Percentiles rank a stretch among this genome's conserved stretches.
phyloP scores from a whole-genome alignment of 2,329 filamentous ascomycete genomes.

The Nigrospora sphaerica region DNA sequence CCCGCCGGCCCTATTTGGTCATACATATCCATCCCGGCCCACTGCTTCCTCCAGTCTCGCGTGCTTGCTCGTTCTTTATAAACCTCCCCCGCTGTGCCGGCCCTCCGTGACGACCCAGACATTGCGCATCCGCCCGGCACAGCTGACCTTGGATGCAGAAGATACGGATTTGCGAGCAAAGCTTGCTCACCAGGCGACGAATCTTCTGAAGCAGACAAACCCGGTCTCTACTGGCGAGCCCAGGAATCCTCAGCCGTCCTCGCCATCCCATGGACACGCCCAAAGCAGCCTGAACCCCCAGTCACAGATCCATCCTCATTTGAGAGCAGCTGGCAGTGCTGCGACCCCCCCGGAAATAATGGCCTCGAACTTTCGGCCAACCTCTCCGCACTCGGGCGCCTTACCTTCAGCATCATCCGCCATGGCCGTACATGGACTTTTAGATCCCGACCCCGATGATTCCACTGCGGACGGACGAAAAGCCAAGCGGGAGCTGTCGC shows the following conservation, averaged over 20 bases:
- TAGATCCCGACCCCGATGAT: slow-evolving; percentile 24
- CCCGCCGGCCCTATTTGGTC: slow-evolving; percentile 3
- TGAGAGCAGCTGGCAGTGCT: slow-evolving; percentile 14
- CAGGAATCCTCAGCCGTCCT: slow-evolving; percentile 7
- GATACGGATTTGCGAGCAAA: slow-evolving; percentile 14
- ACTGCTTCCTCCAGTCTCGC: too few species aligned
- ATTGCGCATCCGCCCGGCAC: background rate
- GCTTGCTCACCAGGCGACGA: slow-evolving; percentile 10
- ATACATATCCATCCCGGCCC: slow-evolving; percentile 3
- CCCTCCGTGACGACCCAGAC: too few species aligned
- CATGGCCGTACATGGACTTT: slow-evolving; percentile 23
- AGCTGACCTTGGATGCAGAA: slow-evolving; percentile 6
- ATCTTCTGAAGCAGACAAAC: slow-evolving; percentile 10
- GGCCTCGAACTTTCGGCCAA: slow-evolving; percentile 20
- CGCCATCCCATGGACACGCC: slow-evolving; percentile 18
- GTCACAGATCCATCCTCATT: slow-evolving; percentile 17
- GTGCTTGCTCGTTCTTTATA: too few species aligned
- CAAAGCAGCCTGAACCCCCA: slow-evolving; percentile 14
- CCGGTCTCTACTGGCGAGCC: slow-evolving; percentile 10
- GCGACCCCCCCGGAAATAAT: slow-evolving; percentile 20
- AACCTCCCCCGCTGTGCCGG: too few species aligned
- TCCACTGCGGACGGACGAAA: slow-evolving; percentile 53
- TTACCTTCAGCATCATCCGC: slow-evolving; percentile 14
- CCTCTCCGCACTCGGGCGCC: slow-evolving; percentile 20
- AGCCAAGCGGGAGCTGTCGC: slow-evolving; percentile 84